Evolutionary conservation across 768 basidiomycete genomes (phyloP).

Genomic region (Auricularia sp.): DNA sequence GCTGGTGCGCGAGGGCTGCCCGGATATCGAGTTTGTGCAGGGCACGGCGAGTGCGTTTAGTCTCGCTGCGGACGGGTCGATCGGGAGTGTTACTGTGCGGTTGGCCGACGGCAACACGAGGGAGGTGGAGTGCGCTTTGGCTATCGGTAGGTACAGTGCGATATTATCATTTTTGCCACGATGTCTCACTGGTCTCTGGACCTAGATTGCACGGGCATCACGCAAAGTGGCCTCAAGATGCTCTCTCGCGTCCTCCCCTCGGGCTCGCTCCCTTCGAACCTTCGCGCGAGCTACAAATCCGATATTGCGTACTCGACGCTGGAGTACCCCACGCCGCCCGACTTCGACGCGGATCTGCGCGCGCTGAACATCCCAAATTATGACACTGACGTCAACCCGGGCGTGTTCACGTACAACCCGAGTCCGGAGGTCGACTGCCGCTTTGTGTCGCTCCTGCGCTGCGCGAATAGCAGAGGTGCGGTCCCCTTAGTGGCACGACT

Average conservation of each 20-base stretch:
- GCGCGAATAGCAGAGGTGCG: constrained; percentile 11
- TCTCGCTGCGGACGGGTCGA: not conserved
- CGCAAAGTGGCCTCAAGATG: constrained; percentile 20
- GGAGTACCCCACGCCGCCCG: constrained; percentile 12
- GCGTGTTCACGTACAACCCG: constrained; percentile 10
- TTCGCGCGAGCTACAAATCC: constrained; percentile 17
- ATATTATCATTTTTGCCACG: not conserved
- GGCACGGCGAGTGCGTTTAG: constrained; percentile 19
- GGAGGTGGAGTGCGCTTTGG: constrained; percentile 13
- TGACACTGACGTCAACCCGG: not conserved
- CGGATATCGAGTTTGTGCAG: constrained; percentile 16
- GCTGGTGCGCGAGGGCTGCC: constrained; percentile 15
- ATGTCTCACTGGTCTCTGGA: not conserved
- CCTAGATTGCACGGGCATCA: constrained; percentile 23
- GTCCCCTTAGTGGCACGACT: not conserved
- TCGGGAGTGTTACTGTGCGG: constrained; percentile 8
- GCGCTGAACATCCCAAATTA: not conserved
- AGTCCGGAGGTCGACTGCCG: constrained; percentile 9
- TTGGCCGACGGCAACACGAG: constrained; percentile 8
- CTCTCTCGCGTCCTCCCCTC: constrained; percentile 11
- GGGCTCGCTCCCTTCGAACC: not conserved
- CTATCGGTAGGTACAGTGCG: constrained; percentile 14
- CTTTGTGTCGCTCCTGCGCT: constrained; percentile 8
- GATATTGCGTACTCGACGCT: constrained; percentile 15
- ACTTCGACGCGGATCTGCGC: constrained; percentile 8